A percentile compares a stretch with the other conserved stretches of the same genome.
phyloP scores from a whole-genome alignment of 768 basidiomycete genomes.

The Phallus indusiatus region DNA sequence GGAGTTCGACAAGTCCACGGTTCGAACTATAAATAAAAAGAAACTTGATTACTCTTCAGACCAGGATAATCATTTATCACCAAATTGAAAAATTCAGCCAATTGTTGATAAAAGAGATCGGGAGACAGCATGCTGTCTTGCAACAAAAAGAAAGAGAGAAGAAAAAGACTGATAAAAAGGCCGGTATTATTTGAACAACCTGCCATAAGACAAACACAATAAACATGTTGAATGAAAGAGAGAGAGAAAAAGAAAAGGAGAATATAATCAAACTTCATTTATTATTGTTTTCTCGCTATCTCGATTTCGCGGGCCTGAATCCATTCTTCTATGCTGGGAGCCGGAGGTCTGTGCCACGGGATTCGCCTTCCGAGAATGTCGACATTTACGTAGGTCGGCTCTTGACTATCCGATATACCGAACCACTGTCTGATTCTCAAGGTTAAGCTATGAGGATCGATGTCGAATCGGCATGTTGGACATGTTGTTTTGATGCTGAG shows the following conservation, averaged over 20 bases:
- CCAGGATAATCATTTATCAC: neutral
- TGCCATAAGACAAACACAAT: no score
- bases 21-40: neutral
- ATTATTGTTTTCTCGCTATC: neutral
- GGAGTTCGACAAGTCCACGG: neutral
- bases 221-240: neutral
- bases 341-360: conserved; percentile 5
- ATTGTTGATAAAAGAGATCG: neutral
- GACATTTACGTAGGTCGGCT: conserved; percentile 2
- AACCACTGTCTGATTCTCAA: conserved; percentile 5
- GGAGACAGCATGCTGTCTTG: no score
- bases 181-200: neutral
- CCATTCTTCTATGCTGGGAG: conserved; percentile 4
- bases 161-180: neutral
- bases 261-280: neutral
- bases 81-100: no score
- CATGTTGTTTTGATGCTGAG: conserved; percentile 9
- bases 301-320: conserved; percentile 1
- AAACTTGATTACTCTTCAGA: neutral
- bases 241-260: neutral
- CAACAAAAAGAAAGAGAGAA: neutral
- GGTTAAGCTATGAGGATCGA: conserved; percentile 8
- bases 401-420: neutral
- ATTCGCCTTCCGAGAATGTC: conserved; percentile 2
- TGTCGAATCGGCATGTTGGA: conserved; percentile 8